Evolutionary conservation across 257 asterid genomes (phyloP).

Genomic region (Solanum acaule): DNA sequence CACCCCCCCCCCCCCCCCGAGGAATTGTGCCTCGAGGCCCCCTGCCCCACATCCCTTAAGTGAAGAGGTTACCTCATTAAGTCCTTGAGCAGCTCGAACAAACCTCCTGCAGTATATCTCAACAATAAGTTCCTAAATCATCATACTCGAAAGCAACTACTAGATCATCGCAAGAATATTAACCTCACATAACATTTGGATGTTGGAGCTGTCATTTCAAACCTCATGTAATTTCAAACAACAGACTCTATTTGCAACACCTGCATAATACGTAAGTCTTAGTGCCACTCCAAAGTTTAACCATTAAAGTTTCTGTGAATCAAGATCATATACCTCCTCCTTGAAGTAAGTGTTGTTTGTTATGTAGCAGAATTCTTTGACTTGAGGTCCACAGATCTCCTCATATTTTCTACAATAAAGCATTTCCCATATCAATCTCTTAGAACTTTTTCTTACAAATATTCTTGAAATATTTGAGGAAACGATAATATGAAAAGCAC

Average conservation of each 20-base stretch:
- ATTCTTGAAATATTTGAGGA: neutral
- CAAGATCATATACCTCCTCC: slow-evolving; percentile 48
- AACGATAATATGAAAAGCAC: neutral
- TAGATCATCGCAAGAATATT: neutral
- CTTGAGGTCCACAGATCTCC: slow-evolving; percentile 91
- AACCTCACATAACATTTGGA: slow-evolving; percentile 80
- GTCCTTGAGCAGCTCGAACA: slow-evolving; percentile 80
- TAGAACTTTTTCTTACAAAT: neutral
- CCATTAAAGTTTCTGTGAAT: neutral
- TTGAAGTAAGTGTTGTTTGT: slow-evolving; percentile 83
- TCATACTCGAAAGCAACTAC: neutral
- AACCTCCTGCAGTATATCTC: slow-evolving; percentile 48
- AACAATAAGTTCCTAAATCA: neutral
- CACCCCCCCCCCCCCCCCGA: too few relatives aligned
- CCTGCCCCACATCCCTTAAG: too few relatives aligned
- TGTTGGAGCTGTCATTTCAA: slow-evolving; percentile 89
- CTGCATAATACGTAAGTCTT: slow-evolving; percentile 20
- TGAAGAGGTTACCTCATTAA: slow-evolving; percentile 43
- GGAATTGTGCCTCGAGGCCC: too few relatives aligned
- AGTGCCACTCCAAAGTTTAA: neutral
- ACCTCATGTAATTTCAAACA: slow-evolving; percentile 66
- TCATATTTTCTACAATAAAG: slow-evolving; percentile 66
- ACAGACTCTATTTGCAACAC: slow-evolving; percentile 81
- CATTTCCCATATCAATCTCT: neutral
- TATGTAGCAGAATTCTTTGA: slow-evolving; percentile 90